phyloP scores from a whole-genome alignment of 768 basidiomycete genomes.

The Boletus edulis region DNA sequence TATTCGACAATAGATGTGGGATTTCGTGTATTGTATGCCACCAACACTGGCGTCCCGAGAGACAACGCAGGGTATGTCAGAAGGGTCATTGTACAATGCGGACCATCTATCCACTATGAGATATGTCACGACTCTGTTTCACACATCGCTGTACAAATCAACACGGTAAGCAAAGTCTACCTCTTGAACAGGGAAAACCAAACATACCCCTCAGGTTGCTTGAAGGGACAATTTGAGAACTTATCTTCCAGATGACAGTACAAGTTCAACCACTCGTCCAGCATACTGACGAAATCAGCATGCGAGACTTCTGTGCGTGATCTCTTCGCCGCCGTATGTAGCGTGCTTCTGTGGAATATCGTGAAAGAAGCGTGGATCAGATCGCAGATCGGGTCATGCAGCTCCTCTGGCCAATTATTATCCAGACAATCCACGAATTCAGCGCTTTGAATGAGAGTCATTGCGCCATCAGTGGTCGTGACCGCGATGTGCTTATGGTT shows the following conservation, averaged over 20 bases:
- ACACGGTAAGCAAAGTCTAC: too few relatives aligned
- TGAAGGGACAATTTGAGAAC: not conserved
- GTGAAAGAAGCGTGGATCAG: not conserved
- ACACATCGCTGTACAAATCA: too few relatives aligned
- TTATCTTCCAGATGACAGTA: not conserved
- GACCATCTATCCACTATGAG: too few relatives aligned
- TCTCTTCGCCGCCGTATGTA: not conserved
- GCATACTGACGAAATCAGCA: not conserved
- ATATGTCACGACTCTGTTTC: too few relatives aligned
- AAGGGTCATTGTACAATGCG: too few relatives aligned
- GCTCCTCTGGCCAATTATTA: not conserved
- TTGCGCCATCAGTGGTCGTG: not conserved
- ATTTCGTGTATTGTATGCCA: not conserved
- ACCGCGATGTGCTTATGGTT: not conserved
- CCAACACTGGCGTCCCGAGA: too few relatives aligned
- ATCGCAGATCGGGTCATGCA: not conserved
- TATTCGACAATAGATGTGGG: constrained; percentile 22
- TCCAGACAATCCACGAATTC: not conserved
- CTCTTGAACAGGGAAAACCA: too few relatives aligned
- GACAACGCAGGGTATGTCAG: too few relatives aligned
- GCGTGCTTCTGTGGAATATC: not conserved
- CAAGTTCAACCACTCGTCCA: not conserved
- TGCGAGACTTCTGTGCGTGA: not conserved
- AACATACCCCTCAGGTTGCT: too few relatives aligned
- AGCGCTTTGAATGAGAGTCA: not conserved